Conservation (phyloP, 2,329 filamentous ascomycete species). For the Trichophyton schoenleinii region DNA sequence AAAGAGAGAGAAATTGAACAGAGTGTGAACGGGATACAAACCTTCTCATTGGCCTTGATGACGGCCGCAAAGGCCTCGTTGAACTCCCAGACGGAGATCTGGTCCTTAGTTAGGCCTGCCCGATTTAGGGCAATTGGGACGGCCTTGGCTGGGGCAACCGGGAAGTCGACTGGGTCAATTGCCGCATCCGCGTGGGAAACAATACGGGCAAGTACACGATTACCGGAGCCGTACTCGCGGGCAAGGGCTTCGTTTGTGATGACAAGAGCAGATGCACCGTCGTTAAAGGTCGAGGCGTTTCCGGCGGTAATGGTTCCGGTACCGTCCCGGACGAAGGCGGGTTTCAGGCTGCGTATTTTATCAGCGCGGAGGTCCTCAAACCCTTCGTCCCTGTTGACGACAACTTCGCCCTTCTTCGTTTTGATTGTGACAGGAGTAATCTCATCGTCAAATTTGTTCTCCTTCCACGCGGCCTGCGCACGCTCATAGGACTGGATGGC, state of each 20-base stretch:
- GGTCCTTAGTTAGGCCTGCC: constrained; percentile 79
- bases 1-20: not conserved
- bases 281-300: constrained; percentile 87
- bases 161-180: constrained; percentile 84
- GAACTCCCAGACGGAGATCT: constrained; percentile 94
- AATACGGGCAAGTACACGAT: constrained; percentile 75
- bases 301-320: constrained; percentile 87
- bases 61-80: constrained; percentile 97
- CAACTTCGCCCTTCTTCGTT: constrained; percentile 65
- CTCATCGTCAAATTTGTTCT: constrained; percentile 73
- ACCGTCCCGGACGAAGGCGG: constrained; percentile 76
- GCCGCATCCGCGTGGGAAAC: constrained; percentile 80
- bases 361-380: constrained; percentile 78
- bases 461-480: constrained; percentile 79
- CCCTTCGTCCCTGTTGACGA: constrained; percentile 76
- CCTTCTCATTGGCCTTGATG: constrained; percentile 87
- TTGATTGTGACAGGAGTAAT: constrained; percentile 79
- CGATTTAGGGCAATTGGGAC: constrained; percentile 80
- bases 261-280: constrained; percentile 83
- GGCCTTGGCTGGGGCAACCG: constrained; percentile 79
- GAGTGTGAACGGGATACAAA: constrained; percentile 24
- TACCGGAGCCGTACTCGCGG: constrained; percentile 62
- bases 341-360: constrained; percentile 75
- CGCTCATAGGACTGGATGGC: constrained; percentile 81
- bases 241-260: constrained; percentile 70